These are phyloP conservation scores for Sphagnurus paluster DNA, from an alignment of 1,284 basidiomycete genomes.

Conservation along the genomic window DNA sequence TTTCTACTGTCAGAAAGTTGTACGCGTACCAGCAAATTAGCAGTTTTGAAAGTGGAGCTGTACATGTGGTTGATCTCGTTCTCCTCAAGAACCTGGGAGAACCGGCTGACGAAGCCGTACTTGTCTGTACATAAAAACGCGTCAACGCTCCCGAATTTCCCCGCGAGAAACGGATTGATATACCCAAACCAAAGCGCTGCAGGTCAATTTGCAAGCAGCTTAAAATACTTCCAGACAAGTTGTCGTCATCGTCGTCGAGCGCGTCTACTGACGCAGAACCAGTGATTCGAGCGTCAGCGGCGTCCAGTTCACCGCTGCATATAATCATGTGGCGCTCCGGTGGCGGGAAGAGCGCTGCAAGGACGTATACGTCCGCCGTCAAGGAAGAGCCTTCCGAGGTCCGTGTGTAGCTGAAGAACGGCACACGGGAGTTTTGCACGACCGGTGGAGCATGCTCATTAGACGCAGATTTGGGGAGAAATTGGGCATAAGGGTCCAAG, in stretches of 20 bases:
- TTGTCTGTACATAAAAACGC: slow-evolving; percentile 48
- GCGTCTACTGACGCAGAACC: slow-evolving; percentile 32
- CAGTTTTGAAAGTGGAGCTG: slow-evolving; percentile 81
- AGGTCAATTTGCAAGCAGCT: slow-evolving; percentile 73
- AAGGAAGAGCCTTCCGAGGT: slow-evolving; percentile 73
- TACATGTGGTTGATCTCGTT: slow-evolving; percentile 83
- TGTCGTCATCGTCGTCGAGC: slow-evolving; percentile 34
- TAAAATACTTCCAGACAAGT: slow-evolving; percentile 37
- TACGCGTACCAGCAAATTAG: slow-evolving; percentile 69
- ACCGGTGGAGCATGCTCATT: slow-evolving; percentile 10
- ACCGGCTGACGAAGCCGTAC: slow-evolving; percentile 74
- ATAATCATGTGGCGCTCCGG: slow-evolving; percentile 73
- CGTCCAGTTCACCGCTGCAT: slow-evolving; percentile 65
- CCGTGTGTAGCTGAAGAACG: slow-evolving; percentile 77
- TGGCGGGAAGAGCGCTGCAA: slow-evolving; percentile 65
- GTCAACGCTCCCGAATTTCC: neutral
- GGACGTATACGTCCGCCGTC: slow-evolving; percentile 60
- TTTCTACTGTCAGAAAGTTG: neutral
- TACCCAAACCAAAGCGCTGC: slow-evolving; percentile 67
- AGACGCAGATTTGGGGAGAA: slow-evolving; percentile 13
- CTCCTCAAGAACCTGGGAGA: slow-evolving; percentile 69
- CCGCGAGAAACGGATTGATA: slow-evolving; percentile 25
- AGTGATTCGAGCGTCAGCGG: slow-evolving; percentile 43
- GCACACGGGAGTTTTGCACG: slow-evolving; percentile 32
- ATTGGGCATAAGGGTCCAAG: slow-evolving; percentile 27